A percentile compares a stretch with the other conserved stretches of the same genome.
These are phyloP conservation scores for Aureobasidium sp. DNA, from an alignment of 2,329 filamentous ascomycete species.

Conservation along the genomic window DNA sequence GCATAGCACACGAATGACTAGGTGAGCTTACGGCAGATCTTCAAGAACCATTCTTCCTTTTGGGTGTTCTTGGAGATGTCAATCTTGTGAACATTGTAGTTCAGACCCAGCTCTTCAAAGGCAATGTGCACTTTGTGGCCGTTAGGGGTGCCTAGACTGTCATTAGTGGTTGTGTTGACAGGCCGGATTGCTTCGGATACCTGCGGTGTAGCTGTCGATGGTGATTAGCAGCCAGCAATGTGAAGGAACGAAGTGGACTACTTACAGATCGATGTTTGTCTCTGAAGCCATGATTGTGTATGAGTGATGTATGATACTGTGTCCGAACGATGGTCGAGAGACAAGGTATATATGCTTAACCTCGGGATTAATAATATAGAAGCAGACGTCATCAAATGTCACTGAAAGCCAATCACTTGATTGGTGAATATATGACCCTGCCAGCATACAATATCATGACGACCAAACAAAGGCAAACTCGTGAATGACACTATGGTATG, in stretches of 20 bases:
- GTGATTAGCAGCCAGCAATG: not conserved
- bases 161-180: not conserved
- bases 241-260: not conserved
- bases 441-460: too few relatives aligned
- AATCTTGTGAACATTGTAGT: conserved; percentile 28
- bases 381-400: not conserved
- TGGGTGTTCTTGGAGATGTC: conserved; percentile 36
- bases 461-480: not conserved
- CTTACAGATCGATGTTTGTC: conserved; percentile 12
- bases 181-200: conserved; percentile 11
- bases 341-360: not conserved
- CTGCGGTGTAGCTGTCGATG: conserved; percentile 15
- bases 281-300: conserved; percentile 3
- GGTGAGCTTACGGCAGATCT: conserved; percentile 31
- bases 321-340: too few relatives aligned
- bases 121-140: conserved; percentile 26
- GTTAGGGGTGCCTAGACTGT: conserved; percentile 24
- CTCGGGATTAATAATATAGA: not conserved
- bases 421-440: not conserved
- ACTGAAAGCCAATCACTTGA: not conserved
- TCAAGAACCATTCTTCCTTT: conserved; percentile 38
- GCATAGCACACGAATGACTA: not conserved
- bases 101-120: conserved; percentile 26
- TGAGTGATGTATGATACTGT: not conserved
- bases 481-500: not conserved